Evolutionary conservation across 345 rosid species (phyloP).

Genomic region (Arabidopsis thaliana): TAIR10.1 NC_003074.8:23448001-23448500

Average conservation of each 20-base stretch:
- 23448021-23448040: slow-evolving; percentile 63
- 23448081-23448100: slow-evolving; percentile 58
- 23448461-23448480: slow-evolving; percentile 84
- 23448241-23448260: slow-evolving; percentile 85
- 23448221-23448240: slow-evolving; percentile 74
- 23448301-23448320: slow-evolving; percentile 97
- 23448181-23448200: slow-evolving; percentile 64
- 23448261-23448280: slow-evolving; percentile 97
- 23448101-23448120: slow-evolving; percentile 50
- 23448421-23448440: slow-evolving; percentile 76
- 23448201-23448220: slow-evolving; percentile 69
- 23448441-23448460: slow-evolving; percentile 62
- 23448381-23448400: slow-evolving; percentile 67
- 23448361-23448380: slow-evolving; percentile 89
- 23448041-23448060: slow-evolving; percentile 73
- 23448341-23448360: slow-evolving; percentile 94
- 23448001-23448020: slow-evolving; percentile 71
- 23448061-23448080: slow-evolving; percentile 62
- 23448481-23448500: slow-evolving; percentile 95
- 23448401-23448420: slow-evolving; percentile 79
- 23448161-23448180: slow-evolving; percentile 71
- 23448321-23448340: slow-evolving; percentile 91
- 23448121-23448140: slow-evolving; percentile 57
- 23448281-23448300: slow-evolving; percentile 87
- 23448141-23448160: slow-evolving; percentile 59